Evolutionary conservation across 306 rosid genomes (phyloP), one percentile per base, ranked within the genome.

Genomic region (Mimosa bimucronata): DNA sequence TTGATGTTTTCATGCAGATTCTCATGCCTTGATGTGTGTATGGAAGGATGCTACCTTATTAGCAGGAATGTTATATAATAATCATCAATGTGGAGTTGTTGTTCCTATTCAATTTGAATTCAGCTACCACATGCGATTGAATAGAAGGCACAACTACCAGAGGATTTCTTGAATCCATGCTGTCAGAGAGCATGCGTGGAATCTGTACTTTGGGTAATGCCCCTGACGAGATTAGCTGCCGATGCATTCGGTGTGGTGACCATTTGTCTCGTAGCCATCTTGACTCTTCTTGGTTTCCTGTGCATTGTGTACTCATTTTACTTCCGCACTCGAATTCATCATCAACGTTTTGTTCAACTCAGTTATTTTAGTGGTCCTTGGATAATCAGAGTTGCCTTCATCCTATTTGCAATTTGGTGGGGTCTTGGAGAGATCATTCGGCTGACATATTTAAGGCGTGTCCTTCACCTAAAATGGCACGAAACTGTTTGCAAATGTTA

Each of bases 161-260:
- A 86, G 94, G 92, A 69, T 83, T 89, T 83, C 85, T 80, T 68
- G 97, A 84, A 90, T 95, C 97, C 97, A 95, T 92, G 95, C 97
- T 95, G 97, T 92, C 91, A 85, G 98, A 90, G 94, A 95, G 98
- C 93, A 95, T 95, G 98, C 98, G 91, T 95, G 94, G 98, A 95
- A 90, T 90, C 90, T 90, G 97, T 92, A 91, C 71, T 85, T 90
- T 88, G 96, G 97, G 98, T 92, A 91, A 95, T 95, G 98, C 98
- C 97, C 98, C 98, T 78, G 98, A 85, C 97, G 84, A 95, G 96
- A 81, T 69, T 88, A 83, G 87, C 91, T 95, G 92, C 98, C 97
- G 98, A 94, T 88, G 97, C 94, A 87, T 88, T 95, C 91, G 95
- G 98, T 92, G 95, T 95, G 97, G 91, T 92, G 91, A 90, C 97